Evolutionary conservation across 495 filamentous ascomycete species (phyloP).

Genomic region (Cudoniella acicularis): DNA sequence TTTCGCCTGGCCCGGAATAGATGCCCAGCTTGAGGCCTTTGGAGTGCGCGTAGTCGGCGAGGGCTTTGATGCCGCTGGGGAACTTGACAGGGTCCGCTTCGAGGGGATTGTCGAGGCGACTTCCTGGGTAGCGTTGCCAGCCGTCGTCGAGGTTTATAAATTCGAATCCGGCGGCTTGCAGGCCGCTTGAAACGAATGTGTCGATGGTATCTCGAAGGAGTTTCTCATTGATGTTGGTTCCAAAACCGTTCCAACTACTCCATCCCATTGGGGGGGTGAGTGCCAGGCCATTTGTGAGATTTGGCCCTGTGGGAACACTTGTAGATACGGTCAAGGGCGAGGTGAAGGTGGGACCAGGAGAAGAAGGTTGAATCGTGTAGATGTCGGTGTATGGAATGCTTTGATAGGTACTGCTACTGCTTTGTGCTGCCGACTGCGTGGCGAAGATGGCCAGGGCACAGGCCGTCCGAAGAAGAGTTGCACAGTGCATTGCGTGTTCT

Average conservation of each 20-base stretch:
- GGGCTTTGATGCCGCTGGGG: conserved; percentile 53
- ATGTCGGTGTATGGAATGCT: not conserved
- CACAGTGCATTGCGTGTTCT: not conserved
- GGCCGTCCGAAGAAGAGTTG: not conserved
- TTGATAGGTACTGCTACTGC: not conserved
- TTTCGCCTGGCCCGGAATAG: conserved; percentile 56
- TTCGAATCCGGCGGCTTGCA: not conserved
- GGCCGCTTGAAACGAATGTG: not conserved
- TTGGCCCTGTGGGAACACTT: not conserved
- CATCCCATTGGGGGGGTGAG: not conserved
- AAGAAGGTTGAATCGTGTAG: not conserved
- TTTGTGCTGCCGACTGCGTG: not conserved
- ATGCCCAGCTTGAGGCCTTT: conserved; percentile 62
- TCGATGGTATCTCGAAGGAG: not conserved
- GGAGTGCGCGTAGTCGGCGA: conserved; percentile 52
- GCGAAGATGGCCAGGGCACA: not conserved
- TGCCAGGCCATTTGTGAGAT: not conserved
- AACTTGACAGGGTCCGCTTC: conserved; percentile 54
- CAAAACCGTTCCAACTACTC: not conserved
- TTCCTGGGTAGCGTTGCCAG: conserved; percentile 27
- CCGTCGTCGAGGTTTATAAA: not conserved
- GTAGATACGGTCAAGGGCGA: not conserved
- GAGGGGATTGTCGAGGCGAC: conserved; percentile 36
- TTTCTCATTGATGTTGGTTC: not conserved
- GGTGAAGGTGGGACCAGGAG: not conserved